Conservation (phyloP, 1,284 basidiomycete genomes). For the Marasmius oreades region DNA sequence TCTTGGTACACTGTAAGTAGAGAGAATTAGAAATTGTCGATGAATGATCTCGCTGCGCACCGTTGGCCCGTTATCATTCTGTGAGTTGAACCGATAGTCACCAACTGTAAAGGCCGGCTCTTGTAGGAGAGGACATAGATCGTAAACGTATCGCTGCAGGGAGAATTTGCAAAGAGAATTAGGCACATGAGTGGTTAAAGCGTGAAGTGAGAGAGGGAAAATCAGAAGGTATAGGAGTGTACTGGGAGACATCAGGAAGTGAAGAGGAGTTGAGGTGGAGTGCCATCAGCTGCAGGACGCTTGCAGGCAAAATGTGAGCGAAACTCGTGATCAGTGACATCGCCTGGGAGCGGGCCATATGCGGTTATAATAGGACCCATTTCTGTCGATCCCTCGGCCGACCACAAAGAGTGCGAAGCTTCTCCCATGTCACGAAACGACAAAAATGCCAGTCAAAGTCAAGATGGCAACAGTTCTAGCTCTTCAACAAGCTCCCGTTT, state of each 20-base stretch:
- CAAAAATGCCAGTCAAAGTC: not conserved
- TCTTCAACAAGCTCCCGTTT: not conserved
- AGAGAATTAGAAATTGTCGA: not conserved
- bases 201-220: not conserved
- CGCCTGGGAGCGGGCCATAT: too few relatives aligned
- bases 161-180: not conserved
- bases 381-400: too few relatives aligned
- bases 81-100: not conserved
- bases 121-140: not conserved
- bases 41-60: not conserved
- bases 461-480: not conserved
- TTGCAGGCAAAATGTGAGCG: not conserved
- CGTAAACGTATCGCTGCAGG: not conserved
- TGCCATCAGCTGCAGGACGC: not conserved
- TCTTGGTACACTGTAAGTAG: slow-evolving; percentile 1
- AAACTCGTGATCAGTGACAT: not conserved
- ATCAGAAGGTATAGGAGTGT: not conserved
- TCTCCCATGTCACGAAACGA: not conserved
- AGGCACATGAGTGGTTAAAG: not conserved
- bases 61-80: not conserved
- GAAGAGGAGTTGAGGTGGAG: not conserved
- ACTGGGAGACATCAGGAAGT: not conserved
- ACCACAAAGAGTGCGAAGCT: too few relatives aligned
- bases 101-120: not conserved
- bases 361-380: too few relatives aligned